Conservation (phyloP, 345 rosid species). For the Aquilaria sinensis region DNA sequence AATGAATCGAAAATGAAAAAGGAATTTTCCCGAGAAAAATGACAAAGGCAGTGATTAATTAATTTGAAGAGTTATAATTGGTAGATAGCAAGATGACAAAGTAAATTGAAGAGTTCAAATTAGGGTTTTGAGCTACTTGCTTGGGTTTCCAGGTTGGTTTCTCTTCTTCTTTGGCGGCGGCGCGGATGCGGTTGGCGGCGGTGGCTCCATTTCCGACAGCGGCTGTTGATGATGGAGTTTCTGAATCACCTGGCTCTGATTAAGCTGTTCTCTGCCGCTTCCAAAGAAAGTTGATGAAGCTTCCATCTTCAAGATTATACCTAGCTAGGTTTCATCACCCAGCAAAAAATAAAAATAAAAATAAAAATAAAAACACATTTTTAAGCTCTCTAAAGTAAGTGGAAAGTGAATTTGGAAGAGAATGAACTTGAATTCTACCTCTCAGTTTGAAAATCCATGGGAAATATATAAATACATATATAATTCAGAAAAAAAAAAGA, state of each 20-base stretch:
- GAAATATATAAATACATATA: background rate
- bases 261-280: constrained; percentile 24
- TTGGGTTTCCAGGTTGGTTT: constrained; percentile 78
- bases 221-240: constrained; percentile 34
- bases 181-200: constrained; percentile 34
- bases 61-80: background rate
- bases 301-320: constrained; percentile 26
- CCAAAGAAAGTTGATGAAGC: constrained; percentile 25
- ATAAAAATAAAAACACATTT: background rate
- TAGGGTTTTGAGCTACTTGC: constrained; percentile 45
- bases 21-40: background rate
- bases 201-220: constrained; percentile 3
- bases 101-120: background rate
- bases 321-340: background rate
- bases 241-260: constrained; percentile 32
- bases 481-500: constrained; percentile 13
- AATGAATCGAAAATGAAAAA: constrained; percentile 4
- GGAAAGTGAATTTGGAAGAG: background rate
- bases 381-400: background rate
- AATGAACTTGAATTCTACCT: background rate
- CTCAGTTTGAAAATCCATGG: constrained; percentile 2
- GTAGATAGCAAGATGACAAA: background rate
- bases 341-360: constrained; percentile 1
- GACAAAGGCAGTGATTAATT: background rate
- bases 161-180: constrained; percentile 60